Percentiles rank a stretch among this genome's conserved stretches.
Evolutionary conservation across 345 rosid genomes (phyloP).

Genomic region (Microthlaspi erraticum): DNA sequence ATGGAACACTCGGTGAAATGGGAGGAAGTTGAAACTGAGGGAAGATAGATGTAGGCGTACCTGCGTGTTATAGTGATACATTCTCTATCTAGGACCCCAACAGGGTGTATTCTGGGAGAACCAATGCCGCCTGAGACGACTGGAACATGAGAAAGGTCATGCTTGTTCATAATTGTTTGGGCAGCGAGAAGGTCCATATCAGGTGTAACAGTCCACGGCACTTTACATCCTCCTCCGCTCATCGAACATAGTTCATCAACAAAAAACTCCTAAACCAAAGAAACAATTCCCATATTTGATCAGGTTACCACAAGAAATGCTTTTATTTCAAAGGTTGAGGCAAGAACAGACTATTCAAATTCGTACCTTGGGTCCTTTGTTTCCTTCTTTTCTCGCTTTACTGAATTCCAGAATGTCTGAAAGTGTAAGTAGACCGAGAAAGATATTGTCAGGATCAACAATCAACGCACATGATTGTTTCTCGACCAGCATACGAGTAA

Average conservation of each 20-base stretch:
- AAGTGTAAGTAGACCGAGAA: conserved; percentile 72
- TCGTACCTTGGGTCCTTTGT: conserved; percentile 58
- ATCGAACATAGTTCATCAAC: conserved; percentile 69
- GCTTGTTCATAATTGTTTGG: conserved; percentile 59
- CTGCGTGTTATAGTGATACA: conserved; percentile 75
- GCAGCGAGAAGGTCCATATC: conserved; percentile 76
- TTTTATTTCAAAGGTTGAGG: conserved; percentile 17
- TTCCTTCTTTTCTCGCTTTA: conserved; percentile 51
- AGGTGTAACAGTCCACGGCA: conserved; percentile 74
- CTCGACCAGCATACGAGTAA: conserved; percentile 82
- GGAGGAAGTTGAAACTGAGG: background rate
- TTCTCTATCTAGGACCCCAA: conserved; percentile 85
- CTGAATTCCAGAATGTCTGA: conserved; percentile 66
- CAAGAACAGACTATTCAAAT: conserved; percentile 3
- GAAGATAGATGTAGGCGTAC: conserved; percentile 43
- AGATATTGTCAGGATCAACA: conserved; percentile 63
- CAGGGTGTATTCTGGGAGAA: conserved; percentile 54
- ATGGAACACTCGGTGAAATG: conserved; percentile 14
- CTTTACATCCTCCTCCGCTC: conserved; percentile 55
- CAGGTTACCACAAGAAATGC: background rate
- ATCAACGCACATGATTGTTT: conserved; percentile 89
- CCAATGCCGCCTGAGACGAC: conserved; percentile 62
- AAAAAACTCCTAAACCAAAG: conserved; percentile 55
- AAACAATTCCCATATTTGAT: conserved; percentile 15
- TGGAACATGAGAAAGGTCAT: conserved; percentile 64